phyloP scores from a whole-genome alignment of 805 yeast species.

The Ogataea ganodermae region DNA sequence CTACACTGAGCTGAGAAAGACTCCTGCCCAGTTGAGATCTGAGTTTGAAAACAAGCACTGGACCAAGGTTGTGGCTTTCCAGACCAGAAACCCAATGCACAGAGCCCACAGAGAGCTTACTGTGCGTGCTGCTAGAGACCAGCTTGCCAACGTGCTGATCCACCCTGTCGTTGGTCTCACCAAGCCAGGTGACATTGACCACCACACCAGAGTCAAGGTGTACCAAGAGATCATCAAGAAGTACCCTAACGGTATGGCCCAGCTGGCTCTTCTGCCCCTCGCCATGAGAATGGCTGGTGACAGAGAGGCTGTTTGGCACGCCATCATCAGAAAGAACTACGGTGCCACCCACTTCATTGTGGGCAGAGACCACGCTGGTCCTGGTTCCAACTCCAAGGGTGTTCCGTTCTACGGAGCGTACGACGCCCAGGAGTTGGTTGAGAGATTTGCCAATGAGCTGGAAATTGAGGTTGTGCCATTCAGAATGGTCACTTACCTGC shows the following conservation, averaged over 20 bases:
- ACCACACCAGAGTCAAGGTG: slow-evolving; percentile 94
- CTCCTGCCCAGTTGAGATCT: slow-evolving; percentile 86
- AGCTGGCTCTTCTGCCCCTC: slow-evolving; percentile 81
- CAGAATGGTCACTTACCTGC: slow-evolving; percentile 94
- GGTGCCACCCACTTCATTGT: slow-evolving; percentile 98
- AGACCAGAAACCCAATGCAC: slow-evolving; percentile 98
- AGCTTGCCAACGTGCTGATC: slow-evolving; percentile 82
- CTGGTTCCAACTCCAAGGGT: slow-evolving; percentile 85
- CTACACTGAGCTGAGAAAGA: slow-evolving; percentile 81
- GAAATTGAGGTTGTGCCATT: slow-evolving; percentile 92
- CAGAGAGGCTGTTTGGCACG: slow-evolving; percentile 98
- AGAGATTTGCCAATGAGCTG: slow-evolving; percentile 70
- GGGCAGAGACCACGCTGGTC: slow-evolving; percentile 98
- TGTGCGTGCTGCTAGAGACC: slow-evolving; percentile 93
- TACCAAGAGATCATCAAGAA: slow-evolving; percentile 90
- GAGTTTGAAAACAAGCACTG: slow-evolving; percentile 83
- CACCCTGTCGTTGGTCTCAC: slow-evolving; percentile 98
- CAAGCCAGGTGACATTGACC: slow-evolving; percentile 97
- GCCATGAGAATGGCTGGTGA: slow-evolving; percentile 99
- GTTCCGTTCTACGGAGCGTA: slow-evolving; percentile 95
- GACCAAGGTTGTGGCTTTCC: slow-evolving; percentile 93
- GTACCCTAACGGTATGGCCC: slow-evolving; percentile 93
- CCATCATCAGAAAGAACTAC: slow-evolving; percentile 91
- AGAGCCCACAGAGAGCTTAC: slow-evolving; percentile 97
- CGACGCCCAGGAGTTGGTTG: slow-evolving; percentile 91